Base-by-base conservation (phyloP, 345 rosid genomes). In the Acer negundo region DNA sequence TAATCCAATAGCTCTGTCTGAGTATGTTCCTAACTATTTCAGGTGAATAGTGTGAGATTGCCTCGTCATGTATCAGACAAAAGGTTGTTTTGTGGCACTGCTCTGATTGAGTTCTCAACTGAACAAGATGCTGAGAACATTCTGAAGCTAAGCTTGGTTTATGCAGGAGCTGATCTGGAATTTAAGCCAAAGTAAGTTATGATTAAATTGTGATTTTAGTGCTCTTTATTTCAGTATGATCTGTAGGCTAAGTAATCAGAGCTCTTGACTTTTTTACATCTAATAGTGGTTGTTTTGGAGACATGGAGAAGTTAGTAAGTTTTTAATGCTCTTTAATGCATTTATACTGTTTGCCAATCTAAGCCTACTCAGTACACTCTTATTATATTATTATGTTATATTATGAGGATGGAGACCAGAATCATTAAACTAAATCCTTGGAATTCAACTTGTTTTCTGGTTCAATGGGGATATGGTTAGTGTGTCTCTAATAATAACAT, bases 11-110 rank as follows among this genome's bases (percentile, higher is more conserved):
- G 28, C 53, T 28, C 24, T 28, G 56, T n/a, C 19, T 84, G 64
- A 53, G 61, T 26, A 11, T 63, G 22, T 75, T 59, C 63, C 31
- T 63, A 12, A 38, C 20, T 61, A 0, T 81, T 76, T 46, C 88
- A 94, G 99, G 94, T 96, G 28, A 88, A 87, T 73, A 94, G 98
- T 76, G 91, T 96, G 85, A 94, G 98, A 84, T 67, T 96, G 87
- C 98, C 99, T 78, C 92, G 90, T 53, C 98, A 89, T 87, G 87
- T 89, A 22, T 93, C 86, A 53, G 94, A 94, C 82, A 81, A 87
- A 47, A 90, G 87, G 80, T 73, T 86, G 13, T 90, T 94, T 78
- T 86, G 86, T 84, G 99, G 99, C 49, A 87, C 93, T 80, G 97
- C 93, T 75, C 80, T 94, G 88, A 76, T 96, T 64, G 99, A 96